Base-by-base conservation (phyloP, 2,329 filamentous ascomycete species). In the Venturia oleaginea region DNA sequence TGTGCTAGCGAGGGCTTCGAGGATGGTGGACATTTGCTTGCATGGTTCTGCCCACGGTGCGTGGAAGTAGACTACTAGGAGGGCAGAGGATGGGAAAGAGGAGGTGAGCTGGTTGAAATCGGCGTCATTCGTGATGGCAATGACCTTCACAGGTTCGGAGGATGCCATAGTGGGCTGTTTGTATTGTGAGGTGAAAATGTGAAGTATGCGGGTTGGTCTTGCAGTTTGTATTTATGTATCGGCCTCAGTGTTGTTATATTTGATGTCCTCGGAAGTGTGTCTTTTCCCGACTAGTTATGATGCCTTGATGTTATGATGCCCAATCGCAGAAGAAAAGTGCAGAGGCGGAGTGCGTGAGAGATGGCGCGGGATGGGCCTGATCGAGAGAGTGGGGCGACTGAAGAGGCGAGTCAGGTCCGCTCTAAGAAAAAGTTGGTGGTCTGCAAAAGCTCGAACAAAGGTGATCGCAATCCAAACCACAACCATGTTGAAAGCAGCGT, bases 31-130 rank as follows among this genome's bases (percentile, higher is more conserved):
- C 92, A 97, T 97, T 78, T 97, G 92, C 68, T 90, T 87, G 81
- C 94, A 97, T 57, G 94, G 94, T 66, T 92, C 92, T 37, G 94
- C 94, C 94, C 94, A 99, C 69, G 92, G 90, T 24, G 94, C 92
- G 76, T 97, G 90, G 82, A 99, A 99, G 75, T 92, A 97, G 73
- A 96, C 85, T 72, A 97, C 83, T 67, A 93, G 82, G 66, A 97
- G 85, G 19, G 89, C 85, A 19, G 86, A 83, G 1, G 87, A 73
- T 13, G 90, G 84, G 17, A 92, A 81, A 51, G 85, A 81, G 67
- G 82, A 80, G 67, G 90, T 80, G 72, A 89, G 83, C 68, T 84
- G 78, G 69, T 86, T 81, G 86, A 94, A 97, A 70, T 86, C 86
- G 69, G 83, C 79, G 71, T 91, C 85, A 70, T 84, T 86, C 70